Conservation (phyloP, 2,329 filamentous ascomycete genomes). For the Aspergillus sojae region DNA sequence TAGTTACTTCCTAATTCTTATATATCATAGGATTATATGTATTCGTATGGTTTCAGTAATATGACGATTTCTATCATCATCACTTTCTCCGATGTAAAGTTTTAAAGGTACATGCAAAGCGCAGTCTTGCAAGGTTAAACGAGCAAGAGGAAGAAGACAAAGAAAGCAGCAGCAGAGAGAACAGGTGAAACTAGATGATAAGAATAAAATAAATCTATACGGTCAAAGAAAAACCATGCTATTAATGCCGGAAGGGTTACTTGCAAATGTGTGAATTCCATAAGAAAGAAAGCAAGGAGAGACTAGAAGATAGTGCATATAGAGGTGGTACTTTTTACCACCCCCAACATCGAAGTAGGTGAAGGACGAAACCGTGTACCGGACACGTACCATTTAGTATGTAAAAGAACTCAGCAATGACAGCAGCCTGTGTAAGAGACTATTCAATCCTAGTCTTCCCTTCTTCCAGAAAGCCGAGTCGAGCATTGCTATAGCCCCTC, state of each 20-base stretch:
- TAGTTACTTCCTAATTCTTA: neutral
- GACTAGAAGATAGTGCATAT: neutral
- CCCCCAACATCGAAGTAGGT: neutral
- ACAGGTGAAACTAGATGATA: slow-evolving; percentile 3
- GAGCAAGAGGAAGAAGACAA: neutral
- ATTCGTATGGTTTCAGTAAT: neutral
- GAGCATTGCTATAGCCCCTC: slow-evolving; percentile 78
- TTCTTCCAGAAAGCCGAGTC: slow-evolving; percentile 86
- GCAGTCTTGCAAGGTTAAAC: neutral
- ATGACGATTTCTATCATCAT: neutral
- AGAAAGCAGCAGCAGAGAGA: neutral
- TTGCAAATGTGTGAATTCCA: neutral
- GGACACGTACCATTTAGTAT: slow-evolving; percentile 1
- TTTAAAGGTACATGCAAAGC: neutral
- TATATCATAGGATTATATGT: neutral
- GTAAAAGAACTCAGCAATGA: too few species aligned
- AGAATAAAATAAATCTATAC: neutral
- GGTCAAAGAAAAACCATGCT: neutral
- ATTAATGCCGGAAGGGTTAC: neutral
- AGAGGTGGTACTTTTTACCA: neutral
- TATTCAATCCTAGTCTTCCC: slow-evolving; percentile 96
- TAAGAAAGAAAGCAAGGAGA: neutral
- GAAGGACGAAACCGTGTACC: slow-evolving; percentile 1
- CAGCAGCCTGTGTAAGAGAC: neutral
- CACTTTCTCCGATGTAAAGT: neutral